Evolutionary conservation across 805 yeast species (phyloP).

Genomic region (Starmerella powellii): DNA sequence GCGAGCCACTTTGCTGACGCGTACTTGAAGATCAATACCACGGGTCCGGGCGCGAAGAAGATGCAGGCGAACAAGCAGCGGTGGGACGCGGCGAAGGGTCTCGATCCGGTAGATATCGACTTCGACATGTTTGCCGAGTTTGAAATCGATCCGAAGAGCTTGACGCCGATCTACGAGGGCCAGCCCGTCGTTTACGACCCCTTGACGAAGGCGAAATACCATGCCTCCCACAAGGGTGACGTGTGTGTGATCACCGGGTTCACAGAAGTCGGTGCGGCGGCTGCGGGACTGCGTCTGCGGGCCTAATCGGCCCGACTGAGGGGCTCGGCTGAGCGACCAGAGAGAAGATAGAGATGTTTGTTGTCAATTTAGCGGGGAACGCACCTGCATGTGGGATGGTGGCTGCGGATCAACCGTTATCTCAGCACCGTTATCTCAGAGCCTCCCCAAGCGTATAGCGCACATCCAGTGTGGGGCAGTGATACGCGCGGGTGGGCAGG

Average conservation of each 20-base stretch:
- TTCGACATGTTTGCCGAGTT: conserved; percentile 88
- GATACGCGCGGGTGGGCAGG: no score
- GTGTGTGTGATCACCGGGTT: conserved; percentile 64
- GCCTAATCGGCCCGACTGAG: conserved; percentile 6
- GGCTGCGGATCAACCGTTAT: no score
- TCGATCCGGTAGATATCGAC: conserved; percentile 80
- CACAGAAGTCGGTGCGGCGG: conserved; percentile 78
- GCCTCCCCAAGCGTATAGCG: no score
- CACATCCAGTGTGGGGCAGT: no score
- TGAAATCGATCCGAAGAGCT: conserved; percentile 76
- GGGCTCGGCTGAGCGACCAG: no score
- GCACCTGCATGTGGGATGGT: no score
- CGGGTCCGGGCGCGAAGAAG: conserved; percentile 68
- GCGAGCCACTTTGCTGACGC: conserved; percentile 86
- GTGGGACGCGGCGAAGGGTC: conserved; percentile 59
- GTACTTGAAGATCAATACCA: conserved; percentile 53
- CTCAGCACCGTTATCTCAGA: no score
- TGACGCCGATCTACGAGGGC: conserved; percentile 79
- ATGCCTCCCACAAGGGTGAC: conserved; percentile 62
- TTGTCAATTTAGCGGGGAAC: no score
- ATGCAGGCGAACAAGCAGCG: conserved; percentile 71
- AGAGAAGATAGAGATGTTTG: no score
- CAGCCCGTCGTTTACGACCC: conserved; percentile 61
- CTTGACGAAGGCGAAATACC: conserved; percentile 80
- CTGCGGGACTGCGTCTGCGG: conserved; percentile 63